Evolutionary conservation across 2,329 filamentous ascomycete genomes (phyloP).

Genomic region (Magnaporthiopsis rhizophila): DNA sequence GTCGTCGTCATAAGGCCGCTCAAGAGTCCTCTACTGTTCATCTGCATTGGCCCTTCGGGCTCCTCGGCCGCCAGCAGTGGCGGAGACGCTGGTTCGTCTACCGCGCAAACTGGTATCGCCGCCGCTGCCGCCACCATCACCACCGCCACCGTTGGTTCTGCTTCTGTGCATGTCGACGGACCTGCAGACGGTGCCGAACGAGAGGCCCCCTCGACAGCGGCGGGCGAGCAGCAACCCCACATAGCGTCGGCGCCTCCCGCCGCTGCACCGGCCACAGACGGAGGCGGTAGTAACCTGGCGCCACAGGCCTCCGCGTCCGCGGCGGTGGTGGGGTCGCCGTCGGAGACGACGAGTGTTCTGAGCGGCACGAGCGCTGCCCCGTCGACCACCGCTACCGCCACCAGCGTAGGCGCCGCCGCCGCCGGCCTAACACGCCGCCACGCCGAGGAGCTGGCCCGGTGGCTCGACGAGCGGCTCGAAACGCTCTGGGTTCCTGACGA

Average conservation of each 20-base stretch:
- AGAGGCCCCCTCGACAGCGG: too few species aligned
- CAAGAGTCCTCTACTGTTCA: constrained; percentile 52
- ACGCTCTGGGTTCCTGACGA: constrained; percentile 45
- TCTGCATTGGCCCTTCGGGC: constrained; percentile 45
- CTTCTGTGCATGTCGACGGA: constrained; percentile 24
- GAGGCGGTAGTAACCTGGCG: not conserved
- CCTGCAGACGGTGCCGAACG: not conserved
- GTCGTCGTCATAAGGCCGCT: constrained; percentile 52
- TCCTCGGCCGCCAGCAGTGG: constrained; percentile 9
- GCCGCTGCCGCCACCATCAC: not conserved
- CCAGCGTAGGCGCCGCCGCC: constrained; percentile 32
- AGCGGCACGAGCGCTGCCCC: constrained; percentile 29
- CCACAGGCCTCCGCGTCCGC: constrained; percentile 64
- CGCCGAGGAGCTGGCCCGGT: constrained; percentile 50
- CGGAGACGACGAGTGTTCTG: constrained; percentile 38
- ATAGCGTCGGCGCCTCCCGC: too few species aligned
- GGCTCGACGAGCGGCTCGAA: constrained; percentile 53
- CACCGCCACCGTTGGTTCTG: too few species aligned
- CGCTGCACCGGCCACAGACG: not conserved
- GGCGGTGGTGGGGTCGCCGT: constrained; percentile 23
- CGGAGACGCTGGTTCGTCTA: too few species aligned
- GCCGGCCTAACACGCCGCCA: constrained; percentile 46
- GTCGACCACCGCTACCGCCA: constrained; percentile 33
- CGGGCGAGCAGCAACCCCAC: too few species aligned
- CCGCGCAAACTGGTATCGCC: constrained; percentile 8